These are phyloP conservation scores for Akanthomyces muscarius DNA, from an alignment of 2,329 filamentous ascomycete genomes.

Conservation along the genomic window DNA sequence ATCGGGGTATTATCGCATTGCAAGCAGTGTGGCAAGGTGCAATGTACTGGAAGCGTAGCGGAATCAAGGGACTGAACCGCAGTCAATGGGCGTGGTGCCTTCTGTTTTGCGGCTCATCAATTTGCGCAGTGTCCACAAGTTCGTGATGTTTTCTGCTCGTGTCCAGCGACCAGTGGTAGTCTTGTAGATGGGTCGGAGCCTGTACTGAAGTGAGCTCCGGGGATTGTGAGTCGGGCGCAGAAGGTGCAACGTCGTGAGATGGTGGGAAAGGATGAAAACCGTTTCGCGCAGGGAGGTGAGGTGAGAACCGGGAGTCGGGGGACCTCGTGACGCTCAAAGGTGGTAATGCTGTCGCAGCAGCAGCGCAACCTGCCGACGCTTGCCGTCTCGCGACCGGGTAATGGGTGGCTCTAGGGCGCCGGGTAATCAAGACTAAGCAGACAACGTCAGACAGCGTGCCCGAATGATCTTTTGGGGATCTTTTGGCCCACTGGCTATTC, in stretches of 20 bases:
- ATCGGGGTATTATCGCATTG: neutral
- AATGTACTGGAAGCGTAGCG: neutral
- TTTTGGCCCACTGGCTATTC: slow-evolving; percentile 4
- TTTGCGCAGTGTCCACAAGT: neutral
- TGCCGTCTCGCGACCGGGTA: neutral
- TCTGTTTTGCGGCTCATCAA: neutral
- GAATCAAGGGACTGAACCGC: neutral
- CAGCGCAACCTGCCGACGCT: slow-evolving; percentile 11
- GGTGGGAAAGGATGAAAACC: neutral
- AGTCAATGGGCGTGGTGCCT: neutral
- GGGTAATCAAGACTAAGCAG: neutral
- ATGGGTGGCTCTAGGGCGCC: neutral
- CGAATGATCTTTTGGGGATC: slow-evolving; percentile 9
- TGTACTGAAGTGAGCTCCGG: neutral
- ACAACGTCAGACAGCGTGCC: slow-evolving; percentile 12
- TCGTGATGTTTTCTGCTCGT: neutral
- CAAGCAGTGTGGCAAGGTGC: neutral
- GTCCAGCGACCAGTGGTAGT: neutral
- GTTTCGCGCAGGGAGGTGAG: slow-evolving; percentile 3
- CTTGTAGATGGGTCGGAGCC: neutral
- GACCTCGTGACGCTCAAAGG: neutral
- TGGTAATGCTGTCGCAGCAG: neutral
- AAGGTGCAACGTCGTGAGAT: neutral
- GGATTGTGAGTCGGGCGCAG: neutral
- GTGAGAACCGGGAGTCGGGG: slow-evolving; percentile 12